Evolutionary conservation across 208 protist genomes (phyloP).

Genomic region (Naegleria fowleri): DNA sequence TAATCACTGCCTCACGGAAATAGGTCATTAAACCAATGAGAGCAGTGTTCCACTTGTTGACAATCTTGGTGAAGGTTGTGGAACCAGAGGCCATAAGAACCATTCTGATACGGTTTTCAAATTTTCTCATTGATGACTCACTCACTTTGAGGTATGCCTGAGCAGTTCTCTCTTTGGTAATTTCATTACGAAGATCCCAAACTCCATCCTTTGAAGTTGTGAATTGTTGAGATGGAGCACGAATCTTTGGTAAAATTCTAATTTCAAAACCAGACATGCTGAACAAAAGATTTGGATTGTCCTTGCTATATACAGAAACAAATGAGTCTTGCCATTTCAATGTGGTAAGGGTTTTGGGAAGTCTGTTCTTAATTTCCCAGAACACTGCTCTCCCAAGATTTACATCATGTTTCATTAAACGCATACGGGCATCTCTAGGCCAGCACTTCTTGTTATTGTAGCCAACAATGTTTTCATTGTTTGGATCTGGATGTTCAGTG

Average conservation of each 20-base stretch:
- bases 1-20: conserved; percentile 97
- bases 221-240: conserved; percentile 79
- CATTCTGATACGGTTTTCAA: conserved; percentile 96
- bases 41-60: conserved; percentile 99
- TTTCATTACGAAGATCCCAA: conserved; percentile 97
- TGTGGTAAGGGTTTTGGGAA: conserved; percentile 93
- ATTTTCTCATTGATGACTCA: conserved; percentile 84
- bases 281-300: conserved; percentile 99
- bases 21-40: conserved; percentile 99
- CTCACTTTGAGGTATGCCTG: conserved; percentile 97
- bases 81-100: conserved; percentile 99
- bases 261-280: conserved; percentile 99
- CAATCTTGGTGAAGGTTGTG: conserved; percentile 99
- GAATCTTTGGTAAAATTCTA: conserved; percentile 74
- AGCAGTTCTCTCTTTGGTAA: conserved; percentile 97
- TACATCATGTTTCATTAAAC: conserved; percentile 99
- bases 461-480: conserved; percentile 99
- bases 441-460: conserved; percentile 99
- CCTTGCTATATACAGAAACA: conserved; percentile 98
- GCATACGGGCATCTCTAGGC: conserved; percentile 98
- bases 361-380: conserved; percentile 97
- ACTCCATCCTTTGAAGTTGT: conserved; percentile 92
- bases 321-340: conserved; percentile 95
- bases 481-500: conserved; percentile 98
- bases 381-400: conserved; percentile 99